Evolutionary conservation across 164 flowering plant species (phyloP).

Genomic region (Macadamia integrifolia): DNA sequence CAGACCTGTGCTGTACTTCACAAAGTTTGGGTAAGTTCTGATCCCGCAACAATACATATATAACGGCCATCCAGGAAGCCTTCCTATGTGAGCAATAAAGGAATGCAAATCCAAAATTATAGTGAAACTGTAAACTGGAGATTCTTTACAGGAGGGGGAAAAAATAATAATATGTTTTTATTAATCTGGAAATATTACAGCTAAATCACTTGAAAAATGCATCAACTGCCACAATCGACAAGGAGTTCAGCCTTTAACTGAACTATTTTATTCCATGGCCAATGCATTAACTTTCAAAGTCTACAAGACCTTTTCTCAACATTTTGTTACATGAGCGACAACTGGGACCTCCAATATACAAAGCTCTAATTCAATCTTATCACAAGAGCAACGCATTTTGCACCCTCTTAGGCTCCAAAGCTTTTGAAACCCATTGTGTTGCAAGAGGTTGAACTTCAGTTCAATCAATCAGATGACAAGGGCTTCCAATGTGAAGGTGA

Average conservation of each 20-base stretch:
- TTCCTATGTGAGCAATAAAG: not conserved
- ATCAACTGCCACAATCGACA: too few relatives aligned
- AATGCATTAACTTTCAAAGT: too few relatives aligned
- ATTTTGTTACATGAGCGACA: too few relatives aligned
- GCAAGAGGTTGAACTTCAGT: slow-evolving; percentile 54
- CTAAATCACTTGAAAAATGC: not conserved
- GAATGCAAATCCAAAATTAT: not conserved
- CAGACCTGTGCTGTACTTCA: too few relatives aligned
- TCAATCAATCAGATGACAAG: slow-evolving; percentile 36
- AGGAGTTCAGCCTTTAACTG: too few relatives aligned
- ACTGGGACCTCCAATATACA: too few relatives aligned
- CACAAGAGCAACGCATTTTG: not conserved
- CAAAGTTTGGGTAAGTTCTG: not conserved
- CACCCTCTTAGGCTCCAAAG: not conserved
- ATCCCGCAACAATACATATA: too few relatives aligned
- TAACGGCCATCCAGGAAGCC: too few relatives aligned
- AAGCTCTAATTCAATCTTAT: too few relatives aligned
- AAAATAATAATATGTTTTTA: slow-evolving; percentile 1
- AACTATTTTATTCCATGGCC: too few relatives aligned
- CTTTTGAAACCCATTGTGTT: not conserved
- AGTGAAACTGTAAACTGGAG: not conserved
- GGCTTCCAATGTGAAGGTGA: slow-evolving; percentile 2
- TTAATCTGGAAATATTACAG: slow-evolving; percentile 1
- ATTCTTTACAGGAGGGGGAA: not conserved
- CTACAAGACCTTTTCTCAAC: too few relatives aligned